Conservation (phyloP, 768 basidiomycete species). For the Lentinula edodes region DNA sequence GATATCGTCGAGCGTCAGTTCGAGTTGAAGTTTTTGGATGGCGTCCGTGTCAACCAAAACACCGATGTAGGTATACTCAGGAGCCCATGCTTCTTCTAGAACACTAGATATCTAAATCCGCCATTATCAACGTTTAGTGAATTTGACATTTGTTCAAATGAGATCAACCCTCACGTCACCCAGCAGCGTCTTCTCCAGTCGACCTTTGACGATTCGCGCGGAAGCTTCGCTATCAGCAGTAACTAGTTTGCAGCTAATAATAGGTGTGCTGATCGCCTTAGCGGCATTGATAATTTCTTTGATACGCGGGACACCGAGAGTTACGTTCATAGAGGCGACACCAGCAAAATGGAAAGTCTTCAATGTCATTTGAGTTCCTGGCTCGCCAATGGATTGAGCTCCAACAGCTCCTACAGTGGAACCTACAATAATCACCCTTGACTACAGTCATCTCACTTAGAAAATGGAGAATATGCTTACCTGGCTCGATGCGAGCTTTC, state of each 20-base stretch:
- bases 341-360: slow-evolving; percentile 99
- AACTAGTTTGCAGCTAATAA: slow-evolving; percentile 94
- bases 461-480: slow-evolving; percentile 26
- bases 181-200: slow-evolving; percentile 90
- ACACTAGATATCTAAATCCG: slow-evolving; percentile 73
- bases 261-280: slow-evolving; percentile 95
- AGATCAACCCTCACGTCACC: slow-evolving; percentile 65
- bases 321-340: slow-evolving; percentile 99
- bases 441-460: neutral
- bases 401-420: slow-evolving; percentile 98
- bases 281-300: slow-evolving; percentile 99
- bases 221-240: slow-evolving; percentile 84
- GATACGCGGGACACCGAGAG: slow-evolving; percentile 98
- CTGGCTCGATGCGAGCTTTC: slow-evolving; percentile 94
- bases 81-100: slow-evolving; percentile 94
- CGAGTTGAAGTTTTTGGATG: slow-evolving; percentile 89
- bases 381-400: slow-evolving; percentile 98
- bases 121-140: neutral
- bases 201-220: slow-evolving; percentile 94
- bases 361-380: slow-evolving; percentile 98
- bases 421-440: slow-evolving; percentile 36
- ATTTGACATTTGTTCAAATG: neutral
- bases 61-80: slow-evolving; percentile 88
- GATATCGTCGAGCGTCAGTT: slow-evolving; percentile 88
- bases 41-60: slow-evolving; percentile 88